Conservation (phyloP, 441 rosid genomes). For the Oxalis stricta region DNA sequence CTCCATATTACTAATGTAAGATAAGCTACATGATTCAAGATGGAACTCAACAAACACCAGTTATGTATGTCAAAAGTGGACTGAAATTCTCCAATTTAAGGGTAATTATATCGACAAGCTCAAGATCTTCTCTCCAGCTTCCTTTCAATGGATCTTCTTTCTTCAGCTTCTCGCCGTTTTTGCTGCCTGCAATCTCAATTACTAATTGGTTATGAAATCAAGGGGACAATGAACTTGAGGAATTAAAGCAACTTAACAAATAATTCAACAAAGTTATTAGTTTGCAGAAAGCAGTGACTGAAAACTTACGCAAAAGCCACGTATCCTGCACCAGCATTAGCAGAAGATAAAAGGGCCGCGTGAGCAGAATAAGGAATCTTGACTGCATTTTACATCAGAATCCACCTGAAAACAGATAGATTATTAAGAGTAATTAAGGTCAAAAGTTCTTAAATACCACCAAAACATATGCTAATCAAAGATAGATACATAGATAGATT, state of each 20-base stretch:
- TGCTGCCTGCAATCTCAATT: constrained; percentile 49
- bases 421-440: constrained; percentile 1
- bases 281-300: no score
- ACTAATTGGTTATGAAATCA: background rate
- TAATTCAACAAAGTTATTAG: background rate
- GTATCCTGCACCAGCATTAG: constrained; percentile 82
- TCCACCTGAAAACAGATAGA: constrained; percentile 51
- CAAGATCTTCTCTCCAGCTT: constrained; percentile 68
- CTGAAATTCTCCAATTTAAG: background rate
- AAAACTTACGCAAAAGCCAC: constrained; percentile 76
- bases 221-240: background rate
- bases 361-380: constrained; percentile 60
- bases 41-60: no score
- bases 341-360: constrained; percentile 48
- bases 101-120: constrained; percentile 5
- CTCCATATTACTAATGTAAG: no score
- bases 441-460: background rate
- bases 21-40: no score
- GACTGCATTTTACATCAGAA: constrained; percentile 51
- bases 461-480: background rate
- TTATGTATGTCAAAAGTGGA: no score
- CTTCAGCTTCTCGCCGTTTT: constrained; percentile 75
- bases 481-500: constrained; percentile 3
- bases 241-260: background rate
- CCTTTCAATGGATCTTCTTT: constrained; percentile 56